Evolutionary conservation across 2,329 filamentous ascomycete species (phyloP).

Genomic region (Epichloe festucae): DNA sequence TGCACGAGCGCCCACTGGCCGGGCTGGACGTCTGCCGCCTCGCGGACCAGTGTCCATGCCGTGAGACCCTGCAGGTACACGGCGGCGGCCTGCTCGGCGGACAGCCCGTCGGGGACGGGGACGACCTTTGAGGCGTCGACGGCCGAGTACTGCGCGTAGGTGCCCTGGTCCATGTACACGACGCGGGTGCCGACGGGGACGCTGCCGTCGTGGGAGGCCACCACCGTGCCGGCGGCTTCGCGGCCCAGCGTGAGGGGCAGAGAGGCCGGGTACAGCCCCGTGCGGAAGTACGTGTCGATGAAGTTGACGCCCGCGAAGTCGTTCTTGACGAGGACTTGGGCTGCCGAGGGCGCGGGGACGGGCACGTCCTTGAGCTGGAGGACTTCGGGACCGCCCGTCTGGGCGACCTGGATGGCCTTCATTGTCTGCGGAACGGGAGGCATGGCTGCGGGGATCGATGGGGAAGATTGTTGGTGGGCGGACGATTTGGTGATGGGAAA

Average conservation of each 20-base stretch:
- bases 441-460: slow-evolving; percentile 32
- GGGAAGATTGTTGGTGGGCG: neutral
- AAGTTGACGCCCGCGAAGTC: slow-evolving; percentile 72
- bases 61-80: slow-evolving; percentile 72
- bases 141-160: slow-evolving; percentile 45
- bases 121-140: slow-evolving; percentile 41
- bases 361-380: slow-evolving; percentile 57
- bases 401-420: slow-evolving; percentile 53
- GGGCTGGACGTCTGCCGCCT: slow-evolving; percentile 60
- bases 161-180: slow-evolving; percentile 45
- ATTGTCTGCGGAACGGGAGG: slow-evolving; percentile 60
- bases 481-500: neutral
- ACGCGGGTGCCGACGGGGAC: slow-evolving; percentile 58
- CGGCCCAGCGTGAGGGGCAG: slow-evolving; percentile 68
- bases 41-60: slow-evolving; percentile 64
- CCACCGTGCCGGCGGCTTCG: slow-evolving; percentile 63
- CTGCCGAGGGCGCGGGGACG: slow-evolving; percentile 54
- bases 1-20: slow-evolving; percentile 77
- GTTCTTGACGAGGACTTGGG: slow-evolving; percentile 70
- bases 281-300: slow-evolving; percentile 86
- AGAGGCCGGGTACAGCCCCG: slow-evolving; percentile 61
- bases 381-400: slow-evolving; percentile 55
- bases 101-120: slow-evolving; percentile 49
- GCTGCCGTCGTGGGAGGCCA: slow-evolving; percentile 43
- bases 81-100: slow-evolving; percentile 51